A percentile compares a stretch with the other conserved stretches of the same genome.
Conservation (phyloP, 306 rosid species). For the Neltuma alba region DNA sequence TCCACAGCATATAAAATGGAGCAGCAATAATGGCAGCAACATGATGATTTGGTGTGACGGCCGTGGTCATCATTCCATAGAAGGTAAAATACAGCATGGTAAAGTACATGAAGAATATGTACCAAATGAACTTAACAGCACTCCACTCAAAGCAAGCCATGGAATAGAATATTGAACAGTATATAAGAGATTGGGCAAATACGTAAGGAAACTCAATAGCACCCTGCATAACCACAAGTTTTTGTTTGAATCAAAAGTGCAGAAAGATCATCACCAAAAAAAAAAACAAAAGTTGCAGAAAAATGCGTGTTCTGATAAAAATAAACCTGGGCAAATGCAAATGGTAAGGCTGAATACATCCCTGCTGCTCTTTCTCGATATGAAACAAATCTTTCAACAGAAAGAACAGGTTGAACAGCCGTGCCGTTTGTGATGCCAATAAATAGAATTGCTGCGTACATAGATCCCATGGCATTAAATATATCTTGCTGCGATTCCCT, state of each 20-base stretch:
- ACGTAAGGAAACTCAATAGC: slow-evolving; percentile 93
- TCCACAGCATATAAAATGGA: slow-evolving; percentile 99
- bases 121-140: slow-evolving; percentile 76
- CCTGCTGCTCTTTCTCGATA: slow-evolving; percentile 82
- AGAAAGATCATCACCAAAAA: no score
- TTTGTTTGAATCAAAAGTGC: no score
- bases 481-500: slow-evolving; percentile 47
- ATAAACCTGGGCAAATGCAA: slow-evolving; percentile 67
- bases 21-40: slow-evolving; percentile 93
- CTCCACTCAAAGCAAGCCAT: slow-evolving; percentile 89
- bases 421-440: slow-evolving; percentile 62
- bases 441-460: slow-evolving; percentile 65
- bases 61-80: slow-evolving; percentile 99
- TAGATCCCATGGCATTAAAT: slow-evolving; percentile 70
- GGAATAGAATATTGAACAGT: slow-evolving; percentile 86
- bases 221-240: no score
- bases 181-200: slow-evolving; percentile 77
- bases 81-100: slow-evolving; percentile 96
- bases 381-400: slow-evolving; percentile 78
- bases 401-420: slow-evolving; percentile 70
- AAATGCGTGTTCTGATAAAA: slow-evolving; percentile 15
- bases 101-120: slow-evolving; percentile 90
- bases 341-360: slow-evolving; percentile 76
- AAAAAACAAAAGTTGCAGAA: no score
- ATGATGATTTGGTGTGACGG: slow-evolving; percentile 94